These are phyloP conservation scores for Mangifera indica DNA, from an alignment of 345 rosid genomes.

Conservation along the genomic window DNA sequence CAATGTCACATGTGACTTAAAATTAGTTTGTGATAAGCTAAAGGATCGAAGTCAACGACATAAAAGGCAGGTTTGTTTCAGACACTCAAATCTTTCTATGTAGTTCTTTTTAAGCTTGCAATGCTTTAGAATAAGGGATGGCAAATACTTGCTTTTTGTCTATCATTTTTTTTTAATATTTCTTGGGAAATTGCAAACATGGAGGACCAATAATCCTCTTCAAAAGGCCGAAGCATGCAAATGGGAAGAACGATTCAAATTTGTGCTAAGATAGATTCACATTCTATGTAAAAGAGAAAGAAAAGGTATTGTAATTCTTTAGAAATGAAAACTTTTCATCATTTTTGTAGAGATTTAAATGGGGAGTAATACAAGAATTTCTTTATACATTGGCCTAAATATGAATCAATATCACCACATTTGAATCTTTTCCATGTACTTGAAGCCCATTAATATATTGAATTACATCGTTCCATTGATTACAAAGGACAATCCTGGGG, in stretches of 20 bases:
- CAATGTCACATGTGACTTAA: constrained; percentile 95
- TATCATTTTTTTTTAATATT: no score
- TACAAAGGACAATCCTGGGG: neutral
- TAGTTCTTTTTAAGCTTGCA: constrained; percentile 1
- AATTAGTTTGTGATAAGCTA: constrained; percentile 85
- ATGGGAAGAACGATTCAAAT: no score
- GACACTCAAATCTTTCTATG: neutral
- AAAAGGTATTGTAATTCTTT: neutral
- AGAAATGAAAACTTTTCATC: neutral
- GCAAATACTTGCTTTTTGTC: neutral
- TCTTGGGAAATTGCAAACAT: no score
- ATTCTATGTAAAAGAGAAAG: neutral
- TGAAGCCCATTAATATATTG: neutral
- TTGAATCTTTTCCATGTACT: neutral
- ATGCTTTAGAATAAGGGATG: neutral
- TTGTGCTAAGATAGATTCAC: neutral
- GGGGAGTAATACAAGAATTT: neutral
- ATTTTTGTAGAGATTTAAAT: no score
- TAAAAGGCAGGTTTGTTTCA: constrained; percentile 76
- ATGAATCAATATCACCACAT: neutral
- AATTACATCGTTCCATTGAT: neutral
- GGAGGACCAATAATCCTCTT: no score
- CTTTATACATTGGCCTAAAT: neutral
- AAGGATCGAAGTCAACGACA: constrained; percentile 78
- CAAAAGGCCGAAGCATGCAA: no score